Percentiles rank a stretch among this genome's conserved stretches.
These are phyloP conservation scores for Tarenaya hassleriana DNA, from an alignment of 345 rosid species.

Conservation along the genomic window DNA sequence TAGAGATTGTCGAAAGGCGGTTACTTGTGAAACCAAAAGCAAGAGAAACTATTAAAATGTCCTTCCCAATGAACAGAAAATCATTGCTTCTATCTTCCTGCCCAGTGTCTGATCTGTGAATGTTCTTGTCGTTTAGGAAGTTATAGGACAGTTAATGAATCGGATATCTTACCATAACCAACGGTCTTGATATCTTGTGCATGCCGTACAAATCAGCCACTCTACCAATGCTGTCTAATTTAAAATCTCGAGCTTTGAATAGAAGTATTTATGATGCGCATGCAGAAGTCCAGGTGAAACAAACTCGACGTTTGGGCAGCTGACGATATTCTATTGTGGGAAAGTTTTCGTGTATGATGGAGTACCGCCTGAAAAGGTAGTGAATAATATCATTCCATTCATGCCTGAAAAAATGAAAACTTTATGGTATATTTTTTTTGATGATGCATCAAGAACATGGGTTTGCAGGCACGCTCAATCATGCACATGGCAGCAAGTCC, in stretches of 20 bases:
- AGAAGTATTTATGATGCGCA: constrained; percentile 20
- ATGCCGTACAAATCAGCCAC: neutral
- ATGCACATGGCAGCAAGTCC: constrained; percentile 82
- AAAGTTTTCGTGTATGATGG: constrained; percentile 86
- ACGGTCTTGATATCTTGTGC: neutral
- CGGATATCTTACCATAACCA: too few species aligned
- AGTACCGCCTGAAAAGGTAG: constrained; percentile 85
- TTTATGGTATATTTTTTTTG: constrained; percentile 35
- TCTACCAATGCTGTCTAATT: neutral
- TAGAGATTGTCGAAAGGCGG: too few species aligned
- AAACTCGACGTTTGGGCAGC: constrained; percentile 46
- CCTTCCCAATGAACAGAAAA: too few species aligned
- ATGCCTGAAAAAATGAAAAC: constrained; percentile 28
- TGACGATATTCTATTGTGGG: constrained; percentile 92
- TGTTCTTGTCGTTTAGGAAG: too few species aligned
- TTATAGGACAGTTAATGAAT: too few species aligned
- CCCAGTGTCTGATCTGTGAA: too few species aligned
- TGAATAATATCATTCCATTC: constrained; percentile 30
- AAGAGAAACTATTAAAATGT: too few species aligned
- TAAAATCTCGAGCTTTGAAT: constrained; percentile 16
- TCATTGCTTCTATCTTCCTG: too few species aligned
- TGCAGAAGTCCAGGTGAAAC: constrained; percentile 46
- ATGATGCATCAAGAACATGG: constrained; percentile 34
- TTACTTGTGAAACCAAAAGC: too few species aligned
- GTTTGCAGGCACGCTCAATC: constrained; percentile 72